Conservation (phyloP, 208 protist species). For the Trypanosoma platydactyli region DNA sequence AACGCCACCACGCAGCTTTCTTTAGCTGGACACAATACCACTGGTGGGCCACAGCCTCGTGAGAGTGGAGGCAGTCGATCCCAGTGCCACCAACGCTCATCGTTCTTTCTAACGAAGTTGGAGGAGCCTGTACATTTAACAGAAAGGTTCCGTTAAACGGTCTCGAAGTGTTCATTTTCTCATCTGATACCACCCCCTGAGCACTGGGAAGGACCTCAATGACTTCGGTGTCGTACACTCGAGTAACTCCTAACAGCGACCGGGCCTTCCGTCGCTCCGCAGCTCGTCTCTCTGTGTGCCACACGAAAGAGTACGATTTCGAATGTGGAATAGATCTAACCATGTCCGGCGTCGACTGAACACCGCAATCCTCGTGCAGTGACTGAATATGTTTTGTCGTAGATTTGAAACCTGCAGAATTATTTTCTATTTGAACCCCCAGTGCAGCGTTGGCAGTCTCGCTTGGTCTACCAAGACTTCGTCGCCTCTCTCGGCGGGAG, state of each 20-base stretch:
- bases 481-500: conserved; percentile 1
- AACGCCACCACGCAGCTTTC: conserved; percentile 18
- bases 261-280: conserved; percentile 19
- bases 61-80: neutral
- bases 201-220: no score
- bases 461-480: neutral
- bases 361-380: neutral
- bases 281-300: conserved; percentile 33
- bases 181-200: no score
- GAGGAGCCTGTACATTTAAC: conserved; percentile 9
- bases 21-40: conserved; percentile 8
- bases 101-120: conserved; percentile 8
- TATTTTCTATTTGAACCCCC: neutral
- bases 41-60: conserved; percentile 13
- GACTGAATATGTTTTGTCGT: neutral
- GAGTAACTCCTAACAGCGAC: conserved; percentile 1
- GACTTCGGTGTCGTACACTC: neutral
- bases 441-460: neutral
- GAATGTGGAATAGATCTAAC: neutral
- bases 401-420: neutral
- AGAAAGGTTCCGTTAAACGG: conserved; percentile 9
- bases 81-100: neutral
- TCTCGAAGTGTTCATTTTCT: no score
- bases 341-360: neutral
- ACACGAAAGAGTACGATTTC: conserved; percentile 20